Base-by-base conservation (phyloP, 495 filamentous ascomycete species). In the Halenospora varia region DNA sequence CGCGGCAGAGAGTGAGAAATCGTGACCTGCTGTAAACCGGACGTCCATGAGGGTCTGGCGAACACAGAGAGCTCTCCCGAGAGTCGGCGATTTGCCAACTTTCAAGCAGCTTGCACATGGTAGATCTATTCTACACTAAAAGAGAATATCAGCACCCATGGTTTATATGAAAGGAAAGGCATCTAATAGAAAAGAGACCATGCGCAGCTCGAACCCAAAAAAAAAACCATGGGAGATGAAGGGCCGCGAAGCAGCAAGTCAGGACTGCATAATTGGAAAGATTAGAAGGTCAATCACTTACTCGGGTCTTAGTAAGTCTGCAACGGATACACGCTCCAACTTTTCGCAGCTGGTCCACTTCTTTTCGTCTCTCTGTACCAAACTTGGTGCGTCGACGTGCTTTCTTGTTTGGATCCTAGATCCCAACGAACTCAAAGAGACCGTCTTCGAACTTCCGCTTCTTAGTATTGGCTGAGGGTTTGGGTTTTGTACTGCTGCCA, bases 271-370 rank as follows among this genome's bases (percentile, higher is more conserved):
- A 25, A 15, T 42, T 26, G 24, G 24, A 19, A 17, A 3, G 42
- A 19, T 13, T 23, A 3, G 13, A 18, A 18, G 48, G 11, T 24
- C 10, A 9, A 20, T 1, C 13, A 55, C 54, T 42, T 44, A 57
- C 54, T 19, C 17, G 17, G 2, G 45, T 35, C 22, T 57, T 51
- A 22, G 22, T 57, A 10, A 57, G 26, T 19, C n/a, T 49, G 19
- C 54, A 57, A 22, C 46, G 25, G 25, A 50, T 50, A 29, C 54
- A 57, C 15, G 47, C 54, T 41, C 54, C 54, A 10, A 41, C 46
- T 41, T 57, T 57, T 8, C 54, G 24, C 9, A 57, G 1, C 17
- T 57, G 45, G 26, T 18, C 25, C 0, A 44, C 54, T 24, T 49
- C 25, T 44, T 51, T 49, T 9, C 46, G 35, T 2, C 52, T 17